Percentiles rank a stretch among this genome's conserved stretches.
Evolutionary conservation across 345 rosid genomes (phyloP).

Genomic region (Moricandia moricandioides): DNA sequence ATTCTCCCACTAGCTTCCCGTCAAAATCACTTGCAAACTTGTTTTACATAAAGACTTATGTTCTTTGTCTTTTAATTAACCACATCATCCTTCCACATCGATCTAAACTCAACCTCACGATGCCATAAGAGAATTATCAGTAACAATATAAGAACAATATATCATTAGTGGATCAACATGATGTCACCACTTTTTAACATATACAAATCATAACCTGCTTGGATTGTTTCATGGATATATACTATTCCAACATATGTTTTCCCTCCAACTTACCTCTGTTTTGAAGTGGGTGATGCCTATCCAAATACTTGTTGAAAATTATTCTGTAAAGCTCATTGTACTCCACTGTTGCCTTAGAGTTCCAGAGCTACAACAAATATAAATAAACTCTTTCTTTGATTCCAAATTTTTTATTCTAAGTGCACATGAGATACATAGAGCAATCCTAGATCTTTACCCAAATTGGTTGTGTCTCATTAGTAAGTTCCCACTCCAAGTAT

Average conservation of each 20-base stretch:
- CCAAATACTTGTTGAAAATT: background rate
- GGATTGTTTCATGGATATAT: background rate
- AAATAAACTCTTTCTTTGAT: background rate
- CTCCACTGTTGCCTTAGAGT: background rate
- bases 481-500: background rate
- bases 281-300: background rate
- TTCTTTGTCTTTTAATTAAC: conserved; percentile 64
- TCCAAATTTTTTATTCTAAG: background rate
- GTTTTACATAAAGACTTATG: conserved; percentile 87
- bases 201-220: background rate
- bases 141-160: background rate
- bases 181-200: background rate
- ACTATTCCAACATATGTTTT: background rate
- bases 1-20: conserved; percentile 77
- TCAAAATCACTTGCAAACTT: conserved; percentile 91
- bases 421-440: background rate
- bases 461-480: too few species aligned
- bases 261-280: conserved; percentile 62
- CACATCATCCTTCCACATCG: conserved; percentile 78
- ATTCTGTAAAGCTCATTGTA: background rate
- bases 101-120: conserved; percentile 99
- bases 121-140: conserved; percentile 34
- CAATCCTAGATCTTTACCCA: background rate
- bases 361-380: background rate
- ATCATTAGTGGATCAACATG: background rate